phyloP scores from a whole-genome alignment of 208 protist genomes.

The Crithidia sp. region DNA sequence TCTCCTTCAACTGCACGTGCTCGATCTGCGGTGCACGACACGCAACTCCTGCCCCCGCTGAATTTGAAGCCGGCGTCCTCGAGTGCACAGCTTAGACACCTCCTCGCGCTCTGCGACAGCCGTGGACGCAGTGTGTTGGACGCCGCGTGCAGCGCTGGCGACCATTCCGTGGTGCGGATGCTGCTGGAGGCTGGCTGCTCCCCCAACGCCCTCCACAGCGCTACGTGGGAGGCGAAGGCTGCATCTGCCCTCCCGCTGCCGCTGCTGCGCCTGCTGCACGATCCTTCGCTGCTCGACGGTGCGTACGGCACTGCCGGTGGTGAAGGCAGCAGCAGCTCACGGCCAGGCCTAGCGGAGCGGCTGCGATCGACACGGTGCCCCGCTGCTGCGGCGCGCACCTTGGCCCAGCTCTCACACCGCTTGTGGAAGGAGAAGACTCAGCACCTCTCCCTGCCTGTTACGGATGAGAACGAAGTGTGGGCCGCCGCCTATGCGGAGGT shows the following conservation, averaged over 20 bases:
- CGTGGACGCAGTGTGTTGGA: conserved; percentile 20
- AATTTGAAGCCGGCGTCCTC: neutral
- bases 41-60: too few relatives aligned
- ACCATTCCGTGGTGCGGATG: conserved; percentile 19
- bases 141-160: conserved; percentile 15
- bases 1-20: too few relatives aligned
- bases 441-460: neutral
- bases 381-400: conserved; percentile 28
- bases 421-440: conserved; percentile 52
- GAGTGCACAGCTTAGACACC: neutral
- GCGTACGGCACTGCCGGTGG: neutral
- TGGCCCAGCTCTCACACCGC: conserved; percentile 40
- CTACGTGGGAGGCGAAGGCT: conserved; percentile 1
- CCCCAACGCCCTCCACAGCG: conserved; percentile 13
- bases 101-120: conserved; percentile 8
- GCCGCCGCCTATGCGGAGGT: conserved; percentile 15
- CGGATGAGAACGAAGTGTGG: conserved; percentile 11
- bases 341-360: conserved; percentile 22
- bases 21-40: too few relatives aligned
- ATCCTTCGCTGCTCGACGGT: conserved; percentile 29
- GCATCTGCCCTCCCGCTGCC: conserved; percentile 17
- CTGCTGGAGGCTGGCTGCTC: conserved; percentile 23
- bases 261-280: conserved; percentile 29
- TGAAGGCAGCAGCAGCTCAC: neutral
- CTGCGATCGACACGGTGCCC: conserved; percentile 31